These are phyloP conservation scores for Colletotrichum lindemuthianum DNA, from an alignment of 2,329 filamentous ascomycete genomes.

Conservation along the genomic window DNA sequence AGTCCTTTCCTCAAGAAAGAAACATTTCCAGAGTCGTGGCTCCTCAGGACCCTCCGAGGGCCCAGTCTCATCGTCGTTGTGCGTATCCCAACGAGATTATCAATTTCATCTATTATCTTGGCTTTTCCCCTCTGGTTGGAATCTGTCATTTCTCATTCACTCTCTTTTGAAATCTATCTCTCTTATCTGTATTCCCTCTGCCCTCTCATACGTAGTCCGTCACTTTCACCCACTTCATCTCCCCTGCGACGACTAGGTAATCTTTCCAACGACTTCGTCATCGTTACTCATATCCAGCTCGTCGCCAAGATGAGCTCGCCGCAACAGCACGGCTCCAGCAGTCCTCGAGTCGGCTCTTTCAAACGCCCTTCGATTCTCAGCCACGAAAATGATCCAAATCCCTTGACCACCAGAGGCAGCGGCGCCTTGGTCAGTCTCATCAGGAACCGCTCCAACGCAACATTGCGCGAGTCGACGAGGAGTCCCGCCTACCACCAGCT, in stretches of 20 bases:
- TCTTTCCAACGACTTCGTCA: too few species aligned
- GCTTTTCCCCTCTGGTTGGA: constrained; percentile 26
- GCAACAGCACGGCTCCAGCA: constrained; percentile 27
- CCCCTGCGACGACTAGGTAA: too few species aligned
- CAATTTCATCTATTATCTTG: constrained; percentile 35
- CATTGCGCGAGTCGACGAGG: constrained; percentile 36
- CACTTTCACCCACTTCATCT: neutral
- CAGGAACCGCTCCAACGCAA: constrained; percentile 56
- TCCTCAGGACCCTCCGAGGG: constrained; percentile 24
- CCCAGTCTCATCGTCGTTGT: constrained; percentile 20
- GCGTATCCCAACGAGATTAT: constrained; percentile 23
- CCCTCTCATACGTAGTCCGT: neutral
- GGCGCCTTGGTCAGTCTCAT: constrained; percentile 49
- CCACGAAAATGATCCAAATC: constrained; percentile 58
- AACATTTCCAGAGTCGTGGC: neutral
- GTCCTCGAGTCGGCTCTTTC: constrained; percentile 34
- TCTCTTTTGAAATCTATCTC: neutral
- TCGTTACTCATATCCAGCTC: constrained; percentile 3
- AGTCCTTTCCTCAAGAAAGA: too few species aligned
- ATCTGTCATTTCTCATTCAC: constrained; percentile 14
- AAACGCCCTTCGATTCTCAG: constrained; percentile 43
- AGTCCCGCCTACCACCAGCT: constrained; percentile 37
- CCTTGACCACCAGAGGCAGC: constrained; percentile 57
- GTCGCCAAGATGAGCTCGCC: constrained; percentile 28
- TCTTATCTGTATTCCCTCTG: neutral